A percentile compares a stretch with the other conserved stretches of the same genome.
Conservation (phyloP, 192 early-diverging fungal genomes). For the Entrophospora sp. region DNA sequence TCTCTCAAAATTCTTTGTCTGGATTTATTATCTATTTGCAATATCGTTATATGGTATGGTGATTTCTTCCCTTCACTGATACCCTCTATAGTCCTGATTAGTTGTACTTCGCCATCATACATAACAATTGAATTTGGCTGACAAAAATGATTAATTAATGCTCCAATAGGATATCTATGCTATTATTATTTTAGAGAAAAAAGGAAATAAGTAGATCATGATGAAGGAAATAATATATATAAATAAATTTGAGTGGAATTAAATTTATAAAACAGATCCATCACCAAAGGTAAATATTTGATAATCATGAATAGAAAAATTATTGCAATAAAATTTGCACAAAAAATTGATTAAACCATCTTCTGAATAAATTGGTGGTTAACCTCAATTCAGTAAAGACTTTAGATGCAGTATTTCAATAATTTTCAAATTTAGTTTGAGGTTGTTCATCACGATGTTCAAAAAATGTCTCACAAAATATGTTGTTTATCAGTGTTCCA, state of each 20-base stretch:
- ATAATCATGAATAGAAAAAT: slow-evolving; percentile 48
- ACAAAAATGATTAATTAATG: slow-evolving; percentile 62
- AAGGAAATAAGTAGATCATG: slow-evolving; percentile 6
- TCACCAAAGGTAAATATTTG: slow-evolving; percentile 57
- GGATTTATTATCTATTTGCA: slow-evolving; percentile 21
- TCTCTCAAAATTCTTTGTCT: slow-evolving; percentile 26
- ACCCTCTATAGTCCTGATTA: slow-evolving; percentile 42
- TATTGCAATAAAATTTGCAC: slow-evolving; percentile 55
- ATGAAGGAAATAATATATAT: neutral
- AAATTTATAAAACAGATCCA: slow-evolving; percentile 18
- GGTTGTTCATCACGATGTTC: neutral
- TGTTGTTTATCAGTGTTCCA: neutral
- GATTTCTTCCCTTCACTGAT: slow-evolving; percentile 43
- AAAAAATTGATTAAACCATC: slow-evolving; percentile 41
- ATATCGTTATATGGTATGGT: slow-evolving; percentile 54
- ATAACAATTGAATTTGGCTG: slow-evolving; percentile 50
- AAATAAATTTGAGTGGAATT: too few species aligned
- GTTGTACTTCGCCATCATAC: slow-evolving; percentile 41
- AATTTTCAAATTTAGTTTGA: neutral
- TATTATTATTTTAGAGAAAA: too few species aligned
- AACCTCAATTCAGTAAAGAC: neutral
- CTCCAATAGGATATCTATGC: slow-evolving; percentile 44
- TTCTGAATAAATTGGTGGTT: neutral
- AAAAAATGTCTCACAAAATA: neutral
- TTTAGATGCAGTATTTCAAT: neutral